Percentiles rank a stretch among this genome's conserved stretches.
Conservation (phyloP, 352 stramenopile species). For the Globisporangium megalacanthum region DNA sequence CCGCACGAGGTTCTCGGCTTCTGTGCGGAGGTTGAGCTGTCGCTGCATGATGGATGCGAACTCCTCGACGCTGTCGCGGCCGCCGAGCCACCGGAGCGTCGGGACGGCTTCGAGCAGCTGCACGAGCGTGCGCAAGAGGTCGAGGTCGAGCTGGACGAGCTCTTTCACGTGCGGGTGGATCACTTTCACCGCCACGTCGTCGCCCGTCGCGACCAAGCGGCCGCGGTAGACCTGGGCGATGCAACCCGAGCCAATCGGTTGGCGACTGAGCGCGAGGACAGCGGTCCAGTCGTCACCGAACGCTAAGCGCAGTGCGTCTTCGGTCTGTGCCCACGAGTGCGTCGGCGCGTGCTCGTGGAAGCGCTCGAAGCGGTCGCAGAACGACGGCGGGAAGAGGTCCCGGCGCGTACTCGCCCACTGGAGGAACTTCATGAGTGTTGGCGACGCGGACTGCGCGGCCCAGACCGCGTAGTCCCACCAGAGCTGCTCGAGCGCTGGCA, state of each 20-base stretch:
- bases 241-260: constrained; percentile 88
- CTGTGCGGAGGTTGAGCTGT: constrained; percentile 89
- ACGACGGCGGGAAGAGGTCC: constrained; percentile 89
- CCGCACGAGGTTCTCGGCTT: constrained; percentile 84
- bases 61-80: constrained; percentile 76
- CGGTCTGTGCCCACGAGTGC: constrained; percentile 88
- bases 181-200: constrained; percentile 90
- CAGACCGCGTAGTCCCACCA: constrained; percentile 72
- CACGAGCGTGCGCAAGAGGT: constrained; percentile 61
- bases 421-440: constrained; percentile 93
- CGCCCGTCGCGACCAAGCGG: constrained; percentile 47
- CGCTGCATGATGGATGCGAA: constrained; percentile 84
- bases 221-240: constrained; percentile 94
- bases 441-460: constrained; percentile 67
- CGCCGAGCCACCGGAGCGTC: constrained; percentile 59
- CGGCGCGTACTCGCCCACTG: constrained; percentile 94
- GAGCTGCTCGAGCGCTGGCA: constrained; percentile 26
- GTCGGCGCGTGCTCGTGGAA: constrained; percentile 87
- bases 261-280: constrained; percentile 42
- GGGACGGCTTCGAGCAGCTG: constrained; percentile 59
- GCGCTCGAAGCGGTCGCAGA: constrained; percentile 88
- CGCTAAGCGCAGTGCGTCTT: constrained; percentile 67
- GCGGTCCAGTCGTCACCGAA: constrained; percentile 84
- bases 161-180: constrained; percentile 89
- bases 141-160: constrained; percentile 87